A percentile compares a stretch with the other conserved stretches of the same genome.
Conservation (phyloP, 2,329 filamentous ascomycete genomes). For the Dothideomycetes sp. region DNA sequence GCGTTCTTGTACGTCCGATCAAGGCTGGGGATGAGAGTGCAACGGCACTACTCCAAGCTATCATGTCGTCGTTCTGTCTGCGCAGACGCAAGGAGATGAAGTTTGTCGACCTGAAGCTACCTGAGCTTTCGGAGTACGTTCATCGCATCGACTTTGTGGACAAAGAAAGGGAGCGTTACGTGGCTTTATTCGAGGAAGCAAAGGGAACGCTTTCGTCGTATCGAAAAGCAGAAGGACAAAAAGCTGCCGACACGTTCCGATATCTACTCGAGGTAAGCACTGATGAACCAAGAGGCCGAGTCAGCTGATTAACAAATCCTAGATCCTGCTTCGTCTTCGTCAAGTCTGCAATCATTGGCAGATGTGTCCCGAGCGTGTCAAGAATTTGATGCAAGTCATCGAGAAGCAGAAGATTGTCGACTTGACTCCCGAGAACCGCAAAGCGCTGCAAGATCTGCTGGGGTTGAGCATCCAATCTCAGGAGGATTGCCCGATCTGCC, state of each 20-base stretch:
- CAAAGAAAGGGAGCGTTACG: slow-evolving; percentile 69
- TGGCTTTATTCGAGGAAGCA: slow-evolving; percentile 65
- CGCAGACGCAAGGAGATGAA: slow-evolving; percentile 80
- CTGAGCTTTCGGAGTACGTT: slow-evolving; percentile 67
- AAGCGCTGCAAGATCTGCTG: slow-evolving; percentile 64
- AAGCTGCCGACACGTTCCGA: slow-evolving; percentile 51
- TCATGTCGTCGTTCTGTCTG: slow-evolving; percentile 74
- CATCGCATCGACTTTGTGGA: slow-evolving; percentile 64
- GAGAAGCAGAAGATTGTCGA: slow-evolving; percentile 59
- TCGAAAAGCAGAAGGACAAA: slow-evolving; percentile 30
- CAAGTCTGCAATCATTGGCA: slow-evolving; percentile 88
- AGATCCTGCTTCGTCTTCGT: slow-evolving; percentile 65
- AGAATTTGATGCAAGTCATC: slow-evolving; percentile 59
- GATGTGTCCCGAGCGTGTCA: slow-evolving; percentile 65
- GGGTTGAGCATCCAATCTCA: slow-evolving; percentile 69
- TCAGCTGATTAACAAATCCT: too few species aligned
- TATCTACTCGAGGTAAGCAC: slow-evolving; percentile 58
- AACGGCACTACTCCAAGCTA: slow-evolving; percentile 57
- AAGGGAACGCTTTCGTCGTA: slow-evolving; percentile 59
- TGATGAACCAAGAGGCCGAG: too few species aligned
- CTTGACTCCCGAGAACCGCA: slow-evolving; percentile 62
- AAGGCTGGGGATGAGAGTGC: slow-evolving; percentile 43
- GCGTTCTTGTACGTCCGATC: slow-evolving; percentile 60
- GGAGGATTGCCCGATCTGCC: slow-evolving; percentile 76
- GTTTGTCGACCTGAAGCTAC: slow-evolving; percentile 73